Percentiles rank a stretch among this genome's conserved stretches.
phyloP scores from a whole-genome alignment of 441 rosid species.

The California macrophylla region DNA sequence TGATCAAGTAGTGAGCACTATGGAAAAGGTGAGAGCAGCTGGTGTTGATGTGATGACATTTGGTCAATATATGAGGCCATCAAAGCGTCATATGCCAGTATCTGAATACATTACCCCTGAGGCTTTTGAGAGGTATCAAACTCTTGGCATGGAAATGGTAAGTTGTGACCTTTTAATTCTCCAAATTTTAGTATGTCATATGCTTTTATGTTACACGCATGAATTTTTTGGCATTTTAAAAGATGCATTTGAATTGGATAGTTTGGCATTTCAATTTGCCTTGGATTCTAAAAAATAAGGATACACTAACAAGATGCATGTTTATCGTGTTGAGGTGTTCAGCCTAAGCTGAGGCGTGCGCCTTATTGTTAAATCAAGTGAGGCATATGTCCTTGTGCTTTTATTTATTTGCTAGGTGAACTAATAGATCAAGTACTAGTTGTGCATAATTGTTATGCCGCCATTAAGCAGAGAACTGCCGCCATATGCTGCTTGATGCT shows the following conservation, averaged over 20 bases:
- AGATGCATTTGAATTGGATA: no score
- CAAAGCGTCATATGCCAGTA: constrained; percentile 95
- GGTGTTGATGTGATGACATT: constrained; percentile 94
- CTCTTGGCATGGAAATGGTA: constrained; percentile 95
- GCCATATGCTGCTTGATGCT: background rate
- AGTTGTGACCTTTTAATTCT: constrained; percentile 11
- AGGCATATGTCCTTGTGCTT: no score
- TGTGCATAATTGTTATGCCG: no score
- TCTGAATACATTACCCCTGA: constrained; percentile 89
- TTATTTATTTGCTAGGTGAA: no score
- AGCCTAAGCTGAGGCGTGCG: no score
- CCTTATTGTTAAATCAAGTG: no score
- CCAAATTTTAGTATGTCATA: constrained; percentile 28
- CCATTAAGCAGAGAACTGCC: no score
- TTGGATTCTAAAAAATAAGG: no score
- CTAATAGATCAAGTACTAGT: no score
- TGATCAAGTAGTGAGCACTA: constrained; percentile 74
- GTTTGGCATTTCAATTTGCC: no score
- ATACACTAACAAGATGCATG: no score
- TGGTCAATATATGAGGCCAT: constrained; percentile 97
- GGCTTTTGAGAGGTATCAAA: constrained; percentile 75
- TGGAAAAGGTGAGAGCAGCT: constrained; percentile 90
- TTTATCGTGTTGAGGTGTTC: no score
- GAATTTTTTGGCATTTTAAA: background rate
- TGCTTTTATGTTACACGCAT: background rate